Evolutionary conservation across 352 stramenopile species (phyloP), one percentile per base, ranked within the genome.

Genomic region (Aphanomyces euteiches): DNA sequence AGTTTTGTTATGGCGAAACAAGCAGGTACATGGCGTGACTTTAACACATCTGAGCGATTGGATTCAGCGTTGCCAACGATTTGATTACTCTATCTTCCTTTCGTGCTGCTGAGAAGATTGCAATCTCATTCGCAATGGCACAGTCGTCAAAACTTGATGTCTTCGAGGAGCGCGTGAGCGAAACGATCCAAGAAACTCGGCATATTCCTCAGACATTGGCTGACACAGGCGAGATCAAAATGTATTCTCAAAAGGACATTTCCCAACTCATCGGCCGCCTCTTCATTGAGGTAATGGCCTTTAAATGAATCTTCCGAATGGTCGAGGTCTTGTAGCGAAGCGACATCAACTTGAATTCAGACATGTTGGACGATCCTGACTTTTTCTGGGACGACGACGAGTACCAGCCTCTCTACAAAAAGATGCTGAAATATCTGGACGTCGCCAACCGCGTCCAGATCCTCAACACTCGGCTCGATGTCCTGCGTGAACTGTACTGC

Each of bases 321-420:
- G 41, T 43, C 21, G 19, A 45, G 17, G 15, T 39, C 19, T 19
- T 57, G n/a, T 59, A 73, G 67, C 67, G 67, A 43, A 73, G 90
- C 66, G 88, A 97, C 66, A 88, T 98, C 47, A 98, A 98, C 66
- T 73, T 98, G 34, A 95, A 98, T 69, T 97, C 87, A 40, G 92
- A 98, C 61, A 96, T 98, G 75, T 81, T 98, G 40, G 91, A 97
- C 72, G 95, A 95, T 45, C 93, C 93, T 1, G 92, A 98, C 58
- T 97, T 96, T 59, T 97, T 98, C 75, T 98, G 93, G 93, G 90
- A 98, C 72, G 84, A 96, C 54, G 89, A 98, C 72, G 78, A 95
- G 68, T 97, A 94, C 70, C 89, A 98, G 73, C 92, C 92, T 5
- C 69, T 95, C 56, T 98, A 98, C 79, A 84, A 93, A 69, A 90